Conservation (phyloP, 495 filamentous ascomycete genomes). For the Trypethelium eluteriae region DNA sequence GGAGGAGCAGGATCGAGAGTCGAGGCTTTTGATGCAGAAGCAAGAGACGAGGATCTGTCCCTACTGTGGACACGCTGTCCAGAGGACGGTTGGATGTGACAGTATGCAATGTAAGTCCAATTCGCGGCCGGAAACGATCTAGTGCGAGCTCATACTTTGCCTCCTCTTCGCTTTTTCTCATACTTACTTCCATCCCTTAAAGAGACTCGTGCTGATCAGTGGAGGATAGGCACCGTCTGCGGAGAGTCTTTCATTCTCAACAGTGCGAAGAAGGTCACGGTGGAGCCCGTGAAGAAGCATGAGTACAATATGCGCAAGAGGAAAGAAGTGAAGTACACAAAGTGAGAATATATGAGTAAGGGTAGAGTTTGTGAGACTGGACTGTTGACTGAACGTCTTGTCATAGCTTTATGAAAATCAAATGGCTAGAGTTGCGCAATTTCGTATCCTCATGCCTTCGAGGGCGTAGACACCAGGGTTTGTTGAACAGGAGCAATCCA, state of each 20-base stretch:
- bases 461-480: too few species aligned
- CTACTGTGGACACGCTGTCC: not conserved
- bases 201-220: not conserved
- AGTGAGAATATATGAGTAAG: not conserved
- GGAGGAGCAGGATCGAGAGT: conserved; percentile 1
- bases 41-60: conserved; percentile 1
- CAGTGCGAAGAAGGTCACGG: not conserved
- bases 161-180: not conserved
- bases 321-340: conserved; percentile 2
- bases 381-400: not conserved
- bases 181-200: not conserved
- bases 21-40: not conserved
- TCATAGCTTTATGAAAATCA: not conserved
- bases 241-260: conserved; percentile 2
- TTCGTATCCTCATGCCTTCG: too few species aligned
- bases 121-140: not conserved
- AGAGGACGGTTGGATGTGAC: not conserved
- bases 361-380: not conserved
- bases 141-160: not conserved
- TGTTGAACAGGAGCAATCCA: too few species aligned
- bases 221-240: not conserved
- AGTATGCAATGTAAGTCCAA: not conserved
- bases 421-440: too few species aligned
- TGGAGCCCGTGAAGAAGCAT: not conserved
- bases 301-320: conserved; percentile 8